Percentiles rank a stretch among this genome's conserved stretches.
phyloP scores from a whole-genome alignment of 2,329 filamentous ascomycete species.

The Clonostachys chloroleuca region DNA sequence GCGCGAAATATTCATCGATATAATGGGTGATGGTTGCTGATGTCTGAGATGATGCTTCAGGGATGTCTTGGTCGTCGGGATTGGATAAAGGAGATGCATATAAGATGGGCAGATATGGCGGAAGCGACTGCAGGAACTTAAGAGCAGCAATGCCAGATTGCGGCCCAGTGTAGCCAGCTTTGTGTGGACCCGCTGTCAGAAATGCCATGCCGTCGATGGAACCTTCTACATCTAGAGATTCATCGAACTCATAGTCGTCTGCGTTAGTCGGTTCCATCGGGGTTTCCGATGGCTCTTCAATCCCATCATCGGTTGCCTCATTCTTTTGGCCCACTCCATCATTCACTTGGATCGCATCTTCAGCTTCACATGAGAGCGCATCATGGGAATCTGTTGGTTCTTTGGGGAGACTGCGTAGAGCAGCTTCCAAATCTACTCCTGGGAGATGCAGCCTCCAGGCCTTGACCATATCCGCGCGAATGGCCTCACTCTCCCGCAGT shows the following conservation, averaged over 20 bases:
- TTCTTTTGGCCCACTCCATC: not conserved
- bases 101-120: slow-evolving; percentile 4
- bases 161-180: slow-evolving; percentile 8
- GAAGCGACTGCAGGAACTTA: slow-evolving; percentile 7
- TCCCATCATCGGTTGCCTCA: not conserved
- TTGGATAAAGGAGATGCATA: slow-evolving; percentile 1
- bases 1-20: slow-evolving; percentile 34
- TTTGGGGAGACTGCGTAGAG: not conserved
- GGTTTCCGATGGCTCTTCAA: not conserved
- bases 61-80: slow-evolving; percentile 1
- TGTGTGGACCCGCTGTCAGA: slow-evolving; percentile 5
- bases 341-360: not conserved
- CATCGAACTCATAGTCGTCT: slow-evolving; percentile 5
- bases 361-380: not conserved
- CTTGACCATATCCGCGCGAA: not conserved
- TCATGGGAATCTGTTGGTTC: not conserved
- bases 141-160: slow-evolving; percentile 8
- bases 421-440: not conserved
- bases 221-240: slow-evolving; percentile 22
- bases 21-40: slow-evolving; percentile 5
- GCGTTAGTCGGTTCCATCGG: not conserved
- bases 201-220: slow-evolving; percentile 10
- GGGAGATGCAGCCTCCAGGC: not conserved
- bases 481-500: not conserved
- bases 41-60: not conserved